These are phyloP conservation scores for Cryphonectria nitschkei DNA, from an alignment of 2,329 filamentous ascomycete genomes.

Conservation along the genomic window DNA sequence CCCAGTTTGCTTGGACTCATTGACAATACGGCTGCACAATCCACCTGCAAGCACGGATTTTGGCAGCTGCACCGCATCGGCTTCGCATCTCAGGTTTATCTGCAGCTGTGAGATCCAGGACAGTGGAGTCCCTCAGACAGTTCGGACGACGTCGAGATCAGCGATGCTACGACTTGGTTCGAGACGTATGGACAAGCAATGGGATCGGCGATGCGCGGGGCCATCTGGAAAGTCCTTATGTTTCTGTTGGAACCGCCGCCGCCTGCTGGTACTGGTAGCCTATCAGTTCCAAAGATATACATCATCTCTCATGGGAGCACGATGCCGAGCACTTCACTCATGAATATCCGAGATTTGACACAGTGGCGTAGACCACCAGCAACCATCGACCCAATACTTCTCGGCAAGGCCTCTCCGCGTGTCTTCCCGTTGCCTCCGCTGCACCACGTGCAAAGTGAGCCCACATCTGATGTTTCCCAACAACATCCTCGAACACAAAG, in stretches of 20 bases:
- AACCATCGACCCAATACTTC: neutral
- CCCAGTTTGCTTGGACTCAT: neutral
- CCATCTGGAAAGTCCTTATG: neutral
- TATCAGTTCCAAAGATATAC: neutral
- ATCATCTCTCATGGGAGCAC: neutral
- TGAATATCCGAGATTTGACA: neutral
- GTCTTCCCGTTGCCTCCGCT: too few relatives aligned
- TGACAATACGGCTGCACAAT: neutral
- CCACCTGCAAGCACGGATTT: conserved; percentile 2
- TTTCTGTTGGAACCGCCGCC: neutral
- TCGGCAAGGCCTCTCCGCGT: neutral
- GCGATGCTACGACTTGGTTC: neutral
- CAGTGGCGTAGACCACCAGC: neutral
- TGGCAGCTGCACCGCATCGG: conserved; percentile 6
- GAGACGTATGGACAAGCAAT: neutral
- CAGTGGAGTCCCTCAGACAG: neutral
- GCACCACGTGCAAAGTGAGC: neutral
- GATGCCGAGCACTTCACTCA: neutral
- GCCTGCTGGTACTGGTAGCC: neutral
- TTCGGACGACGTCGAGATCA: neutral
- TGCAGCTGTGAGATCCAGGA: conserved; percentile 2
- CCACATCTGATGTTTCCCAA: neutral
- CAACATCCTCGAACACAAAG: neutral
- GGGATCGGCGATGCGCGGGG: neutral
- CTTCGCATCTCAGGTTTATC: neutral